Percentiles rank a stretch among this genome's conserved stretches.
phyloP scores from a whole-genome alignment of 805 yeast genomes.

The Sugiyamaella valdiviana region DNA sequence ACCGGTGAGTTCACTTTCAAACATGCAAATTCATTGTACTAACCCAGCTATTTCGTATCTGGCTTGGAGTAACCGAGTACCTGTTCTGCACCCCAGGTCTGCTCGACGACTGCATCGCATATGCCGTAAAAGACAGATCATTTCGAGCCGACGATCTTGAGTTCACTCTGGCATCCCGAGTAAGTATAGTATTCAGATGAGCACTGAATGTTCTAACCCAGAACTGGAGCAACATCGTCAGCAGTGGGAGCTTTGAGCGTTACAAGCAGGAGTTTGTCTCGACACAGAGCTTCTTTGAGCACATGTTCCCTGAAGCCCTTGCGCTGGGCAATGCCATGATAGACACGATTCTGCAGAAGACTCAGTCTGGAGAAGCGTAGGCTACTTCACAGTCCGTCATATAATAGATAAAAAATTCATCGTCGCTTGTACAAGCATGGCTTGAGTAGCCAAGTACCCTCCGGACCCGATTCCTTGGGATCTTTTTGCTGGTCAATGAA shows the following conservation, averaged over 20 bases:
- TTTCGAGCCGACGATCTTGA: conserved; percentile 89
- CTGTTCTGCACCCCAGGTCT: conserved; percentile 78
- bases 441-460: conserved; percentile 84
- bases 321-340: conserved; percentile 92
- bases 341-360: conserved; percentile 53
- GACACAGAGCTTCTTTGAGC: conserved; percentile 77
- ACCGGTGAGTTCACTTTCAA: conserved; percentile 39
- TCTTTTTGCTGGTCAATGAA: conserved; percentile 65
- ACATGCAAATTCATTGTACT: neutral
- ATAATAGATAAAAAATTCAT: conserved; percentile 28
- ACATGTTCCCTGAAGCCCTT: conserved; percentile 84
- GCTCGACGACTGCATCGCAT: conserved; percentile 72
- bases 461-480: conserved; percentile 60
- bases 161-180: conserved; percentile 82
- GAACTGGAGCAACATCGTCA: conserved; percentile 75
- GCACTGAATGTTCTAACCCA: neutral
- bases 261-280: conserved; percentile 68
- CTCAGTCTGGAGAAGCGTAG: neutral
- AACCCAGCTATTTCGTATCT: conserved; percentile 60
- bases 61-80: conserved; percentile 90
- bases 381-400: neutral
- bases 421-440: conserved; percentile 95
- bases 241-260: conserved; percentile 64
- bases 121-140: conserved; percentile 56
- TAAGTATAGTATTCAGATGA: neutral